phyloP scores from a whole-genome alignment of 2,329 filamentous ascomycete genomes.

The Sarocladiaceae sp. region DNA sequence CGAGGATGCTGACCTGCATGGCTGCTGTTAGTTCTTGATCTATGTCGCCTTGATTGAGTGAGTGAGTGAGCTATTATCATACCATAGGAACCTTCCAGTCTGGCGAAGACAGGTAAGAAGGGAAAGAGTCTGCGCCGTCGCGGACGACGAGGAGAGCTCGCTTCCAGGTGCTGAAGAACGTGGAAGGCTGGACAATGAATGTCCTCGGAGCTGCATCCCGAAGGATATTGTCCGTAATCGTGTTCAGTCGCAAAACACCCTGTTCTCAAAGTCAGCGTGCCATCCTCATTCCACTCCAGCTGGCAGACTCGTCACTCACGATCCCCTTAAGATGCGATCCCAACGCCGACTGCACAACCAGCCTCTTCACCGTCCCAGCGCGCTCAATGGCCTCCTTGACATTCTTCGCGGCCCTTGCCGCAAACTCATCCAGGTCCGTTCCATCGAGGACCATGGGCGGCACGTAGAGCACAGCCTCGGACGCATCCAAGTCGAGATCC shows the following conservation, averaged over 20 bases:
- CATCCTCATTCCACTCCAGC: neutral
- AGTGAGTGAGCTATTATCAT: neutral
- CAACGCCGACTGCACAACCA: constrained; percentile 23
- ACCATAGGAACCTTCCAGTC: constrained; percentile 28
- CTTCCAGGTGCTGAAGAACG: constrained; percentile 17
- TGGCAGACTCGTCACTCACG: constrained; percentile 17
- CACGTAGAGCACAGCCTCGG: constrained; percentile 26
- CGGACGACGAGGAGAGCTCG: constrained; percentile 9
- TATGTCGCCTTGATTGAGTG: neutral
- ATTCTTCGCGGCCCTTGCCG: constrained; percentile 17
- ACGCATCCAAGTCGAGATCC: constrained; percentile 20
- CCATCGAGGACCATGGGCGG: constrained; percentile 24
- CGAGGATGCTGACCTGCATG: constrained; percentile 22
- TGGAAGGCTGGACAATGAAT: constrained; percentile 16
- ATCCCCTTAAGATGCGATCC: constrained; percentile 24
- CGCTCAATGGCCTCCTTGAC: constrained; percentile 18
- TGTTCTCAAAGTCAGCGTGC: constrained; percentile 9
- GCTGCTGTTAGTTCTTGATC: neutral
- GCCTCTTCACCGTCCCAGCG: constrained; percentile 13
- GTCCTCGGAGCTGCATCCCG: constrained; percentile 16
- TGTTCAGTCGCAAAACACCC: constrained; percentile 21
- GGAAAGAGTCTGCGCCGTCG: constrained; percentile 11
- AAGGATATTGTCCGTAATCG: constrained; percentile 18
- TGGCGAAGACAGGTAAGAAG: constrained; percentile 20
- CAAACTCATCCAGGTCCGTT: constrained; percentile 18